Base-by-base conservation (phyloP, 495 filamentous ascomycete species). In the Aspergillus sclerotiicarbonarius region DNA sequence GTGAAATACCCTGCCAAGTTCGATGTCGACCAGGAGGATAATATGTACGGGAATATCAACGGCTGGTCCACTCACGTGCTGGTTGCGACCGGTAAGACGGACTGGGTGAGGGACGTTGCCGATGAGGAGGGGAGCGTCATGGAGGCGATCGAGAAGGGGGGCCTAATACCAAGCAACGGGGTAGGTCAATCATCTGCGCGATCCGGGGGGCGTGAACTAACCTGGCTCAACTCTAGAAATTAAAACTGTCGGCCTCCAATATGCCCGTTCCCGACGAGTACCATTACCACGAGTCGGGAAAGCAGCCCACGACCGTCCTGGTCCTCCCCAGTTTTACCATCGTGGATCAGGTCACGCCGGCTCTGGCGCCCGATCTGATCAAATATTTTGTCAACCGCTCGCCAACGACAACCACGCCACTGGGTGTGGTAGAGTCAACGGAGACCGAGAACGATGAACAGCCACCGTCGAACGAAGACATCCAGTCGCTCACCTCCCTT, bases 81-180 rank as follows among this genome's bases (percentile, higher is more conserved):
- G 39, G 91, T 98, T 16, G 94, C 93, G 10, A 98, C 94, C 2
- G 91, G 92, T 41, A 96, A 97, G 77, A 86, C 87, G 20, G 95
- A 98, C 74, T 98, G 94, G 94, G 87, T 92, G 62, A 74, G 89
- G 48, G 88, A 96, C 74, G 89, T 98, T 13, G 86, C 84, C 45
- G 90, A 98, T 63, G 94, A 98, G 76, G 83, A 85, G 71, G 95
- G 92, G 1, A 96, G 91, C 67, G 83, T 98, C 29, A 98, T 98
- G 94, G 86, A 95, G 75, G 95, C 92, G 8, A 84, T 98, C 66
- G 85, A 81, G 56, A 82, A 82, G 58, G 75, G 80, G 7, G 73
- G 74, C 9, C 74, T 85, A 29, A 82, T 84, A 64, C 87, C 89
- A 0, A 80, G 67, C 53, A 95, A 93, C 67, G 92, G 92, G 62